A percentile compares a stretch with the other conserved stretches of the same genome.
Conservation (phyloP, 2,329 filamentous ascomycete genomes). For the Hymenoscyphus fructigenus region DNA sequence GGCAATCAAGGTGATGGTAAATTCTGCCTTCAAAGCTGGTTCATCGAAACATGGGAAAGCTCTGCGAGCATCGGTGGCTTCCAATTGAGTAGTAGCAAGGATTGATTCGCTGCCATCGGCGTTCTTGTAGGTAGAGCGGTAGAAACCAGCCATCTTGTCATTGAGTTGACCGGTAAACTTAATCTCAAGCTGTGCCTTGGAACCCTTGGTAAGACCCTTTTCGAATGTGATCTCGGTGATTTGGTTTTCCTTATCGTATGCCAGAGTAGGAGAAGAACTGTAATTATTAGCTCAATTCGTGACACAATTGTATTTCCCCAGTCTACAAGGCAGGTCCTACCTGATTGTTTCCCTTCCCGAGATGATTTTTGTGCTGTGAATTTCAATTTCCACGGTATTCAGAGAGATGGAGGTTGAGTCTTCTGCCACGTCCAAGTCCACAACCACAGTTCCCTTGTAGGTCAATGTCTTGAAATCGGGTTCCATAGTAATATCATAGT, state of each 20-base stretch:
- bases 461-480: slow-evolving; percentile 85
- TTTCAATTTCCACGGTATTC: slow-evolving; percentile 83
- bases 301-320: neutral
- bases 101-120: slow-evolving; percentile 75
- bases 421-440: slow-evolving; percentile 84
- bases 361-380: slow-evolving; percentile 70
- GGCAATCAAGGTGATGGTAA: slow-evolving; percentile 86
- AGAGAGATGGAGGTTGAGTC: slow-evolving; percentile 83
- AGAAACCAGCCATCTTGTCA: slow-evolving; percentile 97
- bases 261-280: slow-evolving; percentile 64
- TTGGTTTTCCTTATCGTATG: slow-evolving; percentile 77
- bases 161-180: slow-evolving; percentile 80
- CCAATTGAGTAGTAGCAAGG: slow-evolving; percentile 92
- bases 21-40: slow-evolving; percentile 88
- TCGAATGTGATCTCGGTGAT: slow-evolving; percentile 79
- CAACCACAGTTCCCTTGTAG: slow-evolving; percentile 79
- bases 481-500: slow-evolving; percentile 91
- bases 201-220: slow-evolving; percentile 68
- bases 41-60: slow-evolving; percentile 98
- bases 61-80: slow-evolving; percentile 87
- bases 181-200: slow-evolving; percentile 74
- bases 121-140: slow-evolving; percentile 89
- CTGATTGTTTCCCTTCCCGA: slow-evolving; percentile 55
- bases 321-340: slow-evolving; percentile 31
- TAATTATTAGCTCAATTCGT: neutral